Base-by-base conservation (phyloP, 139 green algal species). In the Chloropicon primus region DNA sequence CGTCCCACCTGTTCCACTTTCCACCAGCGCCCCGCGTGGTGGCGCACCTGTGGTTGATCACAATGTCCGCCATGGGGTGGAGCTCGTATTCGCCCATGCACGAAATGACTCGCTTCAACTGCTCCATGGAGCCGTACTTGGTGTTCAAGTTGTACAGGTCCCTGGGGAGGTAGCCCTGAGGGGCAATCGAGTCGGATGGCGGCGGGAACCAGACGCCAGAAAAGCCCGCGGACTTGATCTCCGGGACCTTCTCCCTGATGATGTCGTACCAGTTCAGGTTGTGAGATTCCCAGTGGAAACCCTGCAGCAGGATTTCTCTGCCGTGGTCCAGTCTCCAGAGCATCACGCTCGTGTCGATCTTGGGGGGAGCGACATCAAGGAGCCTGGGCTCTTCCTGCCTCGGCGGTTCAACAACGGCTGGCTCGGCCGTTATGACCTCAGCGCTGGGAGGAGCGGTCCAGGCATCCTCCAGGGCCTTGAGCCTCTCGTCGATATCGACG, bases 41-140 rank as follows among this genome's bases (percentile, higher is more conserved):
- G 23, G 89, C 89, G 74, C 89, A 93, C n/a, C 85, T 76, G 71
- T 89, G 85, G 76, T 89, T 89, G 17, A 89, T 77, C 26, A 89
- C 85, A 17, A 84, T 85, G 72, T 89, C 85, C 25, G 80, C 85
- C 27, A 89, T 74, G 26, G 81, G 74, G 27, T 84, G 74, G 17
- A 90, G 5, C 72, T 17, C 83, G 53, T 82, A 26, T 21, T 82
- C 73, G 25, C 86, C 80, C 28, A 87, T 73, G 72, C 79, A 80
- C 21, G 80, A 74, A 25, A 89, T 83, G 74, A 27, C 79, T 25
- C 26, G 23, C 75, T 78, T 76, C 21, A 89, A 80, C 78, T 85
- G 74, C 21, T 87, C 81, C 53, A 77, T 71, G 29, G 28, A 86
- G 25, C 85, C 85, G 79, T 89, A 89, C 21, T 71, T 54, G 2